Conservation (phyloP, 169 alveolate genomes). For the Plasmodium vivax region DNA sequence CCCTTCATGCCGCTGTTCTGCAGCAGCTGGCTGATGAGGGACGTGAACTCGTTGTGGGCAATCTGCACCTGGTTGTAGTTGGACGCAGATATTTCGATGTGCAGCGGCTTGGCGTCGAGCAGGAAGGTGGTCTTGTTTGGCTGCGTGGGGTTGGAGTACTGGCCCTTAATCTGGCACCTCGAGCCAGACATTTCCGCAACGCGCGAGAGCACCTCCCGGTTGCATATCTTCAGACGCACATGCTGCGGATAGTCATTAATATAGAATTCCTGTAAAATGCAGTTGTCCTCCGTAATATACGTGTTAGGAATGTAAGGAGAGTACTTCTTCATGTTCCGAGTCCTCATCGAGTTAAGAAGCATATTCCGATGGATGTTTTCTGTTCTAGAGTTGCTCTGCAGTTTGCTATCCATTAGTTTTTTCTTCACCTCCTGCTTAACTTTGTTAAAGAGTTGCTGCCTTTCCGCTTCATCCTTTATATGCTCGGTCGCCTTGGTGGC, state of each 20-base stretch:
- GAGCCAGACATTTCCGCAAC: conserved; percentile 88
- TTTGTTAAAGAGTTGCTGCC: conserved; percentile 57
- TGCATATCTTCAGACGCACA: conserved; percentile 90
- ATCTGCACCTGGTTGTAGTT: conserved; percentile 87
- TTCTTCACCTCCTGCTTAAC: conserved; percentile 57
- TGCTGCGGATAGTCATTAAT: conserved; percentile 93
- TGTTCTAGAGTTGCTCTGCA: conserved; percentile 4
- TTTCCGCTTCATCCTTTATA: conserved; percentile 48
- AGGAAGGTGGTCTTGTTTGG: conserved; percentile 75
- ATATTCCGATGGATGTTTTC: conserved; percentile 62
- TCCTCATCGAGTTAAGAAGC: conserved; percentile 24
- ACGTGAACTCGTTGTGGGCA: conserved; percentile 82
- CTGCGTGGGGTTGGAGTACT: conserved; percentile 83
- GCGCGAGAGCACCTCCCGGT: conserved; percentile 87
- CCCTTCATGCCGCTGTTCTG: conserved; percentile 20
- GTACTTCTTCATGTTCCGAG: conserved; percentile 47
- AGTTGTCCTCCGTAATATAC: conserved; percentile 84
- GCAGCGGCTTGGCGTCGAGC: conserved; percentile 83
- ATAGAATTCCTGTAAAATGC: conserved; percentile 90
- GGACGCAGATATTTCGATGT: conserved; percentile 89
- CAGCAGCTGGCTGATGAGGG: conserved; percentile 15
- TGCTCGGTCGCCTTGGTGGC: conserved; percentile 40
- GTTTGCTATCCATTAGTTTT: conserved; percentile 13
- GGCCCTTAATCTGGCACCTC: conserved; percentile 88
- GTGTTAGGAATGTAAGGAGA: conserved; percentile 64